phyloP scores from a whole-genome alignment of 805 yeast genomes.

The Maudiozyma saulgeensis region DNA sequence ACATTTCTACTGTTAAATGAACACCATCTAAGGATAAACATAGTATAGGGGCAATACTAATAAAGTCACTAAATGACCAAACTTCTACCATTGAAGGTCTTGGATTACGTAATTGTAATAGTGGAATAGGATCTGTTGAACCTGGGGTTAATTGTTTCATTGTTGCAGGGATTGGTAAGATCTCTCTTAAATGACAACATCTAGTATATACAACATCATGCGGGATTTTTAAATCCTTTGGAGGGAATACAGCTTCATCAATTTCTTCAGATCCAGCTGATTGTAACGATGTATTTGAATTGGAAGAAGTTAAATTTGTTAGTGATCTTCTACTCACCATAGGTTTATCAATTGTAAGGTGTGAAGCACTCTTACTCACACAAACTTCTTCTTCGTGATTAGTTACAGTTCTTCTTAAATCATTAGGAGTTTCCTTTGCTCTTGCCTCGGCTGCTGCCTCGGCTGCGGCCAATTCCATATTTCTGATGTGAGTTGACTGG shows the following conservation, averaged over 20 bases:
- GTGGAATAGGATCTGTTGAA: conserved; percentile 71
- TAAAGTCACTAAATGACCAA: conserved; percentile 77
- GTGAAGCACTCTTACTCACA: conserved; percentile 27
- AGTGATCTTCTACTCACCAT: conserved; percentile 32
- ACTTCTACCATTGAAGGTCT: conserved; percentile 83
- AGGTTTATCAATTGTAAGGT: conserved; percentile 36
- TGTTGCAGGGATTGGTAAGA: conserved; percentile 85
- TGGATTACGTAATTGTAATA: conserved; percentile 71
- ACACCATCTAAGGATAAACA: conserved; percentile 78
- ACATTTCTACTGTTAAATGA: conserved; percentile 61
- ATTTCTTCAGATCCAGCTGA: background rate
- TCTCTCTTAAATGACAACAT: conserved; percentile 87
- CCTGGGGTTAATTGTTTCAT: conserved; percentile 68
- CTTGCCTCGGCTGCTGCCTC: conserved; percentile 33
- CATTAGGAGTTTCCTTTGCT: conserved; percentile 28
- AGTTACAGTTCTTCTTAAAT: conserved; percentile 20
- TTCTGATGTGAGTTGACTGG: conserved; percentile 21
- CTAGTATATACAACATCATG: conserved; percentile 77
- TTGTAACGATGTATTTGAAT: conserved; percentile 14
- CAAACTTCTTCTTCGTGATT: conserved; percentile 33
- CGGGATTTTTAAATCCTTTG: conserved; percentile 27
- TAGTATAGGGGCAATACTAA: conserved; percentile 74
- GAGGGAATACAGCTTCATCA: conserved; percentile 22
- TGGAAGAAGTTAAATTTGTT: conserved; percentile 8
- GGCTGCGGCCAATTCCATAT: conserved; percentile 28